Evolutionary conservation across 768 basidiomycete genomes (phyloP), one percentile per base, ranked within the genome.

Genomic region (Tricholoma terreum): DNA sequence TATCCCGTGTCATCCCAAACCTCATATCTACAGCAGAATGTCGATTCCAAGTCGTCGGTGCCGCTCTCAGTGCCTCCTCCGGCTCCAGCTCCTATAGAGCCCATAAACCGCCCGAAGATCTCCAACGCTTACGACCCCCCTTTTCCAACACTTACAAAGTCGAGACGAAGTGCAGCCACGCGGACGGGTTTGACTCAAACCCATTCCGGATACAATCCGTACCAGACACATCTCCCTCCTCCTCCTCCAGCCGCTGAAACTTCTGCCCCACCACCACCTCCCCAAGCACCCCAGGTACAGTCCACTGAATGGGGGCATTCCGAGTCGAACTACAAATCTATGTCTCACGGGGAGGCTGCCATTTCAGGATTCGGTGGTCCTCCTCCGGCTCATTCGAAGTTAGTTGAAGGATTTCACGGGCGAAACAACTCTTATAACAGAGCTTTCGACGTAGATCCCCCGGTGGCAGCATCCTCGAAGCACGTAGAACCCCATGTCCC

Each of bases 81-180:
- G 19, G 65, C 76, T 27, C 72, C 77, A 3, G 59, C 70, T 5
- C 74, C 77, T 15, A 69, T 78, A 2, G 71, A 79, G 1, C 67
- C 77, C 27, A 64, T 85, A n/a, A 83, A 75, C 58, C 79, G 88
- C 50, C 86, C 86, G 21, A 89, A 84, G 71, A 70, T 83, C 33
- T 77, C 75, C 12, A 88, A 90, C 61, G 89, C 89, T 1, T 91
- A 90, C 63, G 89, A 91, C 62, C 89, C 89, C 2, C 89, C 89
- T 31, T 81, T 90, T 57, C 82, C 82, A 36, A 77, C 84, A 1
- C 70, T 75, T 15, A 80, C 74, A 57, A 69, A 71, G 49, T 49
- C 72, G 33, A 73, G 68, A 50, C 73, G 77, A 49, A 65, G 65
- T 14, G 63, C 56, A 17, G 64, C 62, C 45, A 59, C 64, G 21